Evolutionary conservation across 306 rosid genomes (phyloP), one percentile per base, ranked within the genome.

Genomic region (Alnus rubra): DNA sequence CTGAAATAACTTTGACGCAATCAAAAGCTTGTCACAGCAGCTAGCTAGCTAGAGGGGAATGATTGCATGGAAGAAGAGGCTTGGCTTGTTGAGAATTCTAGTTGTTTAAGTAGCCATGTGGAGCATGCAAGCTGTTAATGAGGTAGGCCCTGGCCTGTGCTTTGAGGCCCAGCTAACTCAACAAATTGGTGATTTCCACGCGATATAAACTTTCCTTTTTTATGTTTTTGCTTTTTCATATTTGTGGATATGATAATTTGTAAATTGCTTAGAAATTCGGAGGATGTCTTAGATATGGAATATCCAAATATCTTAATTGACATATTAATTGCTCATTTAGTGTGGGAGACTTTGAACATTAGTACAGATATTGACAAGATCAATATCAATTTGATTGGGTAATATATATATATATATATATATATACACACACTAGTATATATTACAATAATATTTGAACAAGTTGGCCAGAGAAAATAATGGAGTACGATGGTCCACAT

Each of bases 121-220:
- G 65, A 88, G 87, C 73, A 81, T 69, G 86, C 71, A 77, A 75
- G 55, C 63, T 58, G 88, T 73, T 89, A 83, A 90, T 35, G 72
- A 55, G 15, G 95, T 88, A 81, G 97, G 97, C 8, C 85, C 95
- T 23, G 28, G 28, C 28, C 71, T 74, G 49, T 65, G 84, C 54
- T 80, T 70, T 77, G 62, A 76, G 79, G 76, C 81, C 82, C 64
- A 87, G 39, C 50, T 47, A 48, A 74, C 86, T 81, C 78, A 74
- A 79, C 87, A 80, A 63, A 56, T 81, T 83, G 75, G 74, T 63
- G 69, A 63, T 64, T 68, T 82, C 78, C 69, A 70, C 56, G 77
- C 45, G 49, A 39, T 8, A 19, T 56, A 47, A 71, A 48, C 62
- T 69, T 65, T 76, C 33, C 52, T n/a, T 64, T 37, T 31, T 31